phyloP scores from a whole-genome alignment of 352 stramenopile species.

The Phytophthora hybrid region DNA sequence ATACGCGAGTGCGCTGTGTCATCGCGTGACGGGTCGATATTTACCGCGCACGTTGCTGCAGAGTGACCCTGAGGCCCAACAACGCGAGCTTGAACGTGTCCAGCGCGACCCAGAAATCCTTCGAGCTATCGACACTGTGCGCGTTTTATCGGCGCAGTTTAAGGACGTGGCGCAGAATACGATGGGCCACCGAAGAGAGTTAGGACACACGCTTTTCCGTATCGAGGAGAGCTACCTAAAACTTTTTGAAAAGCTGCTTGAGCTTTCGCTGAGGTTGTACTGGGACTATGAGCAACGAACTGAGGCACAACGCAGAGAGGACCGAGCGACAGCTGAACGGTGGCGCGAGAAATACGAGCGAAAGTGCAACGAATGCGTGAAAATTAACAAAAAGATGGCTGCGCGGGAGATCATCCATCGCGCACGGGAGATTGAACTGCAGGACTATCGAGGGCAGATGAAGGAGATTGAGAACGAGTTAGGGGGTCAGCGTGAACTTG shows the following conservation, averaged over 20 bases:
- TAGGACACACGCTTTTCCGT: constrained; percentile 69
- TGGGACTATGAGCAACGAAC: constrained; percentile 73
- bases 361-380: constrained; percentile 53
- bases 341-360: constrained; percentile 65
- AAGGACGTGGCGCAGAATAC: constrained; percentile 67
- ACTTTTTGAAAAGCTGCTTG: constrained; percentile 81
- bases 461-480: constrained; percentile 50
- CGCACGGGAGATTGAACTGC: constrained; percentile 58
- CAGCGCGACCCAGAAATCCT: constrained; percentile 70
- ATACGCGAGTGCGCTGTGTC: constrained; percentile 71
- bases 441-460: constrained; percentile 54
- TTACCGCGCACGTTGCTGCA: constrained; percentile 56
- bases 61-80: constrained; percentile 53
- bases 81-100: constrained; percentile 63
- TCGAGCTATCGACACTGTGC: constrained; percentile 57
- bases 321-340: constrained; percentile 50
- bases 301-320: constrained; percentile 52
- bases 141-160: constrained; percentile 71
- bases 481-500: constrained; percentile 41
- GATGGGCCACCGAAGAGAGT: constrained; percentile 69
- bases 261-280: constrained; percentile 75
- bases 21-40: constrained; percentile 73
- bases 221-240: constrained; percentile 83
- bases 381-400: constrained; percentile 62
- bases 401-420: constrained; percentile 63